Evolutionary conservation across 164 flowering plant species (phyloP).

Genomic region (Aristolochia californica): DNA sequence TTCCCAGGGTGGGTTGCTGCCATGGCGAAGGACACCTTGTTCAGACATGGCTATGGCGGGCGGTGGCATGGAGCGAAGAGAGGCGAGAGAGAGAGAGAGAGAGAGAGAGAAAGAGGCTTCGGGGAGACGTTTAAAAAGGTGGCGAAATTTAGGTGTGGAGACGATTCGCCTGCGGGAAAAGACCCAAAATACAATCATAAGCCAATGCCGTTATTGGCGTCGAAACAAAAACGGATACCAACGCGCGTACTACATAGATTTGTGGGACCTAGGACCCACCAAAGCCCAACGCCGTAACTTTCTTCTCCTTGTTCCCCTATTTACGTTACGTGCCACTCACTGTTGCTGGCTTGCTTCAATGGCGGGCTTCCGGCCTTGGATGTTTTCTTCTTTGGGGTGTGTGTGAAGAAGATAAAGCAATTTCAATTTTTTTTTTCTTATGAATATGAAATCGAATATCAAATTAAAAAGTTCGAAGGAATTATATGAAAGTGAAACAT

Average conservation of each 20-base stretch:
- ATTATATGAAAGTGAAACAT: too few species aligned
- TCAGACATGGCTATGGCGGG: not conserved
- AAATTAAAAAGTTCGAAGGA: too few species aligned
- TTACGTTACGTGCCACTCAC: not conserved
- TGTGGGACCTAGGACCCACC: not conserved
- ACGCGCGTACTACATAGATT: slow-evolving; percentile 13
- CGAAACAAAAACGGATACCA: slow-evolving; percentile 36
- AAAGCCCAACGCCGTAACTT: too few species aligned
- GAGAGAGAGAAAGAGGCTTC: slow-evolving; percentile 1
- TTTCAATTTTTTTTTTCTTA: too few species aligned
- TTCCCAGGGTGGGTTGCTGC: slow-evolving; percentile 21
- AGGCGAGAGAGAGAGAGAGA: not conserved
- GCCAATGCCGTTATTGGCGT: slow-evolving; percentile 51
- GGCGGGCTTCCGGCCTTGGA: too few species aligned
- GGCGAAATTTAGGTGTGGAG: slow-evolving; percentile 11
- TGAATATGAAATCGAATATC: too few species aligned
- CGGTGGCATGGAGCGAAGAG: too few species aligned
- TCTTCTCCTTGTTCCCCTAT: too few species aligned
- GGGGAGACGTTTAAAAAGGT: slow-evolving; percentile 26
- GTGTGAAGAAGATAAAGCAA: too few species aligned
- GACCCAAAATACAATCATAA: slow-evolving; percentile 62
- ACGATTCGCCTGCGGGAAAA: slow-evolving; percentile 22
- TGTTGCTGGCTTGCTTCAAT: too few species aligned
- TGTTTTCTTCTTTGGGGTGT: too few species aligned
- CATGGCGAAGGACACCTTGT: too few species aligned